Evolutionary conservation across 2,329 filamentous ascomycete species (phyloP).

Genomic region (Colletotrichum sp.): DNA sequence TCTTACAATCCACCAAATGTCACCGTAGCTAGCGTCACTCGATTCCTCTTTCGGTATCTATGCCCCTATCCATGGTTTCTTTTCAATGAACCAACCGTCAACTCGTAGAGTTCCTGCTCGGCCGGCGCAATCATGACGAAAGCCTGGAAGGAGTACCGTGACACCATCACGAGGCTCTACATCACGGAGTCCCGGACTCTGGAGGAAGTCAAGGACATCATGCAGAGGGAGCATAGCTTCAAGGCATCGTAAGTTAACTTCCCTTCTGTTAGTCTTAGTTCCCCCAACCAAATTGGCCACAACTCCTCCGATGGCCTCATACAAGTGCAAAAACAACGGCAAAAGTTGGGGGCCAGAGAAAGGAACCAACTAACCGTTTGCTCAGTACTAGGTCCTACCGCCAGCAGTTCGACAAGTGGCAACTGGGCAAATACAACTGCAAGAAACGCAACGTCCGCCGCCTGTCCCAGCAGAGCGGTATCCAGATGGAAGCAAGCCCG

Average conservation of each 20-base stretch:
- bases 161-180: conserved; percentile 44
- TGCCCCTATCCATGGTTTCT: neutral
- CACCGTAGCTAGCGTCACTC: neutral
- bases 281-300: neutral
- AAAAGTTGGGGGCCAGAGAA: neutral
- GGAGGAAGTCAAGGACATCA: conserved; percentile 42
- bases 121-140: conserved; percentile 45
- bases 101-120: neutral
- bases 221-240: conserved; percentile 43
- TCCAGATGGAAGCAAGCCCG: neutral
- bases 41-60: neutral
- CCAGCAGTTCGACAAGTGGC: conserved; percentile 52
- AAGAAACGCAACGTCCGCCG: conserved; percentile 37
- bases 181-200: conserved; percentile 43
- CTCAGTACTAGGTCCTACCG: conserved; percentile 50
- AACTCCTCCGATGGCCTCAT: neutral
- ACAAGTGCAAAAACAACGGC: neutral
- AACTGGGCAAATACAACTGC: conserved; percentile 52
- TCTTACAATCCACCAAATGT: neutral
- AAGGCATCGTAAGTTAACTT: conserved; percentile 43
- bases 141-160: conserved; percentile 42
- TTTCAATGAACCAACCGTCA: neutral
- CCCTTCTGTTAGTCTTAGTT: no score
- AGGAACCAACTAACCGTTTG: neutral
- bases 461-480: neutral